Percentiles rank a stretch among this genome's conserved stretches.
phyloP scores from a whole-genome alignment of 2,329 filamentous ascomycete species.

The Trichoderma breve region DNA sequence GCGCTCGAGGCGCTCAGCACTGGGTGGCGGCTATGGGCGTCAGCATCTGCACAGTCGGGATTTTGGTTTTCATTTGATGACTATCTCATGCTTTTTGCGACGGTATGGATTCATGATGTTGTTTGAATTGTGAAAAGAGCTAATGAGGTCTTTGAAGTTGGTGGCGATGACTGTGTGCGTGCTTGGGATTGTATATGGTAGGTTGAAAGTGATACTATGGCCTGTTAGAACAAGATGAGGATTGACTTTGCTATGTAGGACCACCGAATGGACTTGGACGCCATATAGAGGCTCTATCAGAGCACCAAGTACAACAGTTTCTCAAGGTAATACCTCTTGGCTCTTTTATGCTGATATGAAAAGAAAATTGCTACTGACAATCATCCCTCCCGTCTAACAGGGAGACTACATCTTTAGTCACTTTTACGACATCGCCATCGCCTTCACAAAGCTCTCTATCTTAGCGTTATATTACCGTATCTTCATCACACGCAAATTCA shows the following conservation, averaged over 20 bases:
- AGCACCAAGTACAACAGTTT: constrained; percentile 4
- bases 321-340: not conserved
- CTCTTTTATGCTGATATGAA: too few species aligned
- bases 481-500: constrained; percentile 17
- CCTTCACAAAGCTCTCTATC: constrained; percentile 22
- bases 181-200: constrained; percentile 16
- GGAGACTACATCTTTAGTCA: constrained; percentile 24
- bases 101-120: constrained; percentile 3
- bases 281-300: constrained; percentile 13
- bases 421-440: constrained; percentile 22
- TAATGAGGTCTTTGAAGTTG: not conserved
- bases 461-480: constrained; percentile 22
- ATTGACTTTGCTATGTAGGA: not conserved
- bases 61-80: constrained; percentile 18
- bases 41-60: not conserved
- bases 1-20: constrained; percentile 20
- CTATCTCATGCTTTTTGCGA: constrained; percentile 23
- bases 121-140: not conserved
- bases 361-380: not conserved
- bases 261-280: constrained; percentile 20
- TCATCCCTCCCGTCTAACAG: not conserved
- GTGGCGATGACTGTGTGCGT: constrained; percentile 14
- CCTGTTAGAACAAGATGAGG: not conserved
- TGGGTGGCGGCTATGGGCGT: constrained; percentile 16
- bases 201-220: not conserved